phyloP scores from a whole-genome alignment of 2,329 filamentous ascomycete genomes.

The Sclerotinia spermophila region DNA sequence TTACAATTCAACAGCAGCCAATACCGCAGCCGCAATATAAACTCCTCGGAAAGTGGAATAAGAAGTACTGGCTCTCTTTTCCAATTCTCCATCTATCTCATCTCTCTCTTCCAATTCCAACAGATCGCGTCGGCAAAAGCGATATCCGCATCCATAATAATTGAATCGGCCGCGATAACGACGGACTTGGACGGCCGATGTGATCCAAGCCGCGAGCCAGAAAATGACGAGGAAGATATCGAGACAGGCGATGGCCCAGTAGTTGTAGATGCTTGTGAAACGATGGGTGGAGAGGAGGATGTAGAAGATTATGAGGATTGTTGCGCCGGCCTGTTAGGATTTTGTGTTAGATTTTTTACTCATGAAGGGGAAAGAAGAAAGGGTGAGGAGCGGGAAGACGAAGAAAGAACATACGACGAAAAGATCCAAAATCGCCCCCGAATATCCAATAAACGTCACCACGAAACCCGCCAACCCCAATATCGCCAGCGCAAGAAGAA shows the following conservation, averaged over 20 bases:
- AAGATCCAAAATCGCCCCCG: conserved; percentile 2
- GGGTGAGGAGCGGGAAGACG: not conserved
- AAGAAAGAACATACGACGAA: conserved; percentile 5
- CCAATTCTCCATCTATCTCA: not conserved
- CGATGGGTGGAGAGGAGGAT: conserved; percentile 1
- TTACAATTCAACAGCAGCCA: conserved; percentile 18
- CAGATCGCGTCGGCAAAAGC: conserved; percentile 1
- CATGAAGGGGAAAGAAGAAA: no score
- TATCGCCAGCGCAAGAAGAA: conserved; percentile 9
- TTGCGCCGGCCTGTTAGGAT: not conserved
- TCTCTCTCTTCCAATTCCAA: conserved; percentile 12
- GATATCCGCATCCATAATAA: conserved; percentile 4
- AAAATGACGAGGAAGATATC: conserved; percentile 9
- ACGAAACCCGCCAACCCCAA: conserved; percentile 12
- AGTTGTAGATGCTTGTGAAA: conserved; percentile 11
- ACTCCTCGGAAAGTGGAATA: conserved; percentile 6
- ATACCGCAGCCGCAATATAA: conserved; percentile 4
- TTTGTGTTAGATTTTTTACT: not conserved
- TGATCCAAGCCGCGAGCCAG: conserved; percentile 13
- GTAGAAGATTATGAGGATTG: conserved; percentile 14
- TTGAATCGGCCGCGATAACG: not conserved
- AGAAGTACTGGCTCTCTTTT: not conserved
- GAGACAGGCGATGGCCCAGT: conserved; percentile 11
- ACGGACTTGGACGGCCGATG: not conserved
- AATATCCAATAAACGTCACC: conserved; percentile 12